A percentile compares a stretch with the other conserved stretches of the same genome.
phyloP scores from a whole-genome alignment of 2,329 filamentous ascomycete species.

The Fusarium odoratissimum region DNA sequence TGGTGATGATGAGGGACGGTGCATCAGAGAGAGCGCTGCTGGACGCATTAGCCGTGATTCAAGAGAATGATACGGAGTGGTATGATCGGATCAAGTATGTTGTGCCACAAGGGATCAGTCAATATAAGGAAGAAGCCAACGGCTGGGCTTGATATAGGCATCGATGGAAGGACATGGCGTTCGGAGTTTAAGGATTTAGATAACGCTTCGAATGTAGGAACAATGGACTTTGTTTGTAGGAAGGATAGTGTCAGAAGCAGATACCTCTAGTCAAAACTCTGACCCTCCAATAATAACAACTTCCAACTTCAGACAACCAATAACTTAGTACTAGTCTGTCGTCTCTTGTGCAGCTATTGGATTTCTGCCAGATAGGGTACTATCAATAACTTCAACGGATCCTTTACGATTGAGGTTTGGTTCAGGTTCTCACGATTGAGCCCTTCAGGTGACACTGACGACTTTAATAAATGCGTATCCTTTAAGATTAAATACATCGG shows the following conservation, averaged over 20 bases:
- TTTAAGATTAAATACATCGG: not conserved
- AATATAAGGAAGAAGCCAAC: constrained; percentile 16
- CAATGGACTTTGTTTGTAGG: not conserved
- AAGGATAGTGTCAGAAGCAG: not conserved
- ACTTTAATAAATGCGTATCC: not conserved
- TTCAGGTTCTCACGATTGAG: not conserved
- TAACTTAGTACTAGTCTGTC: not conserved
- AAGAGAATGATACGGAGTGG: constrained; percentile 32
- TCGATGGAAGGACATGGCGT: not conserved
- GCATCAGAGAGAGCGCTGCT: constrained; percentile 27
- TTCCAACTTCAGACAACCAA: not conserved
- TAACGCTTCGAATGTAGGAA: not conserved
- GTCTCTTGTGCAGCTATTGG: not conserved
- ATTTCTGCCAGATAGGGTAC: not conserved
- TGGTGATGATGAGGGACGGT: constrained; percentile 38
- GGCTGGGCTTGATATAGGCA: not conserved
- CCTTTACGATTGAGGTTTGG: not conserved
- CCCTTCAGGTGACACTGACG: not conserved
- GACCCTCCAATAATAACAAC: not conserved
- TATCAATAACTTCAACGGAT: not conserved
- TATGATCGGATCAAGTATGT: constrained; percentile 29
- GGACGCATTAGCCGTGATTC: constrained; percentile 37
- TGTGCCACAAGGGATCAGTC: constrained; percentile 31
- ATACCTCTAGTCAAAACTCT: not conserved
- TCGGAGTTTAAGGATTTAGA: not conserved